phyloP scores from a whole-genome alignment of 768 basidiomycete species.

The Kwoniella botswanensis region DNA sequence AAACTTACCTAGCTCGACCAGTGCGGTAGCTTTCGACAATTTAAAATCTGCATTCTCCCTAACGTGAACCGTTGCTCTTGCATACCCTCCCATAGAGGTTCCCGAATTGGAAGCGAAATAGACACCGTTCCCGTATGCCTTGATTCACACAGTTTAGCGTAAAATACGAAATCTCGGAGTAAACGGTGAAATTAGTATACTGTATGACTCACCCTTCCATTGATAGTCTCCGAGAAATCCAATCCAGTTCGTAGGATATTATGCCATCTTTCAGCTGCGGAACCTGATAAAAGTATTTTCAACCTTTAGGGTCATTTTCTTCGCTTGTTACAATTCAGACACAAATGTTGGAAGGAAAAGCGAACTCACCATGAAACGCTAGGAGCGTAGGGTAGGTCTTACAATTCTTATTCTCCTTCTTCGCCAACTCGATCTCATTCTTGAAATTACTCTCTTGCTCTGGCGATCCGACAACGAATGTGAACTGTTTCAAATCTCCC shows the following conservation, averaged over 20 bases:
- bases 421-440: conserved; percentile 32
- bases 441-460: conserved; percentile 40
- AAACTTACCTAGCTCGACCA: conserved; percentile 38
- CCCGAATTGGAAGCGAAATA: conserved; percentile 39
- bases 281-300: conserved; percentile 19
- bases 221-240: conserved; percentile 35
- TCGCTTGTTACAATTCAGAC: not conserved
- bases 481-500: conserved; percentile 34
- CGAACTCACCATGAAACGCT: conserved; percentile 34
- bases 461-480: conserved; percentile 42
- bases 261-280: conserved; percentile 36
- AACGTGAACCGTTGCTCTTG: not conserved
- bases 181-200: not conserved
- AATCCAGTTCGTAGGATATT: conserved; percentile 44
- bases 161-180: not conserved
- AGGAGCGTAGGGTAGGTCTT: conserved; percentile 35
- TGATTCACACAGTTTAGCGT: not conserved
- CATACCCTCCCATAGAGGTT: conserved; percentile 29
- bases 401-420: conserved; percentile 11
- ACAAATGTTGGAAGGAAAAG: not conserved
- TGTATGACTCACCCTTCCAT: conserved; percentile 34
- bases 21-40: conserved; percentile 28
- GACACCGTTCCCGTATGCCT: conserved; percentile 44
- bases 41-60: conserved; percentile 39
- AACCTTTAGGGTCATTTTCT: not conserved